Conservation (phyloP, 495 filamentous ascomycete species). For the Penicillium steckii region DNA sequence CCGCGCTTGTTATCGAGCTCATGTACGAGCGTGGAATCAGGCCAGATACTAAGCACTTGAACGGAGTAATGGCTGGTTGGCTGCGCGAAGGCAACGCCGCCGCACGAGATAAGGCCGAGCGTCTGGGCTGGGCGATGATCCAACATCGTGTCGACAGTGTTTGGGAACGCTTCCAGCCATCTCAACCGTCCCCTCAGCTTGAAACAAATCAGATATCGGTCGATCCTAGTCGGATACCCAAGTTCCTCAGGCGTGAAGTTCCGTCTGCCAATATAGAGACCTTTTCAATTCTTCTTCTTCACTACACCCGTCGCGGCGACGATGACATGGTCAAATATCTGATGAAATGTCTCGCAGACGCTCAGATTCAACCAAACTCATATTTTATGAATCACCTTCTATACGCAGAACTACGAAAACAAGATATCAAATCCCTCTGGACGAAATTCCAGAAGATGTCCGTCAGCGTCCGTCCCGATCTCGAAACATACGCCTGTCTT, state of each 20-base stretch:
- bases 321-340: slow-evolving; percentile 56
- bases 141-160: slow-evolving; percentile 61
- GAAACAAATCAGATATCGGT: slow-evolving; percentile 20
- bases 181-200: slow-evolving; percentile 15
- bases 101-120: slow-evolving; percentile 61
- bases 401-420: slow-evolving; percentile 54
- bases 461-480: slow-evolving; percentile 54
- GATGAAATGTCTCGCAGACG: slow-evolving; percentile 52
- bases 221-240: slow-evolving; percentile 25
- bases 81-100: slow-evolving; percentile 55
- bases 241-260: slow-evolving; percentile 40
- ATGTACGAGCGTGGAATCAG: slow-evolving; percentile 65
- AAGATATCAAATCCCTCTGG: slow-evolving; percentile 51
- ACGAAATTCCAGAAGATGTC: slow-evolving; percentile 53
- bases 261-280: slow-evolving; percentile 71
- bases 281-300: slow-evolving; percentile 69
- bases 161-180: slow-evolving; percentile 34
- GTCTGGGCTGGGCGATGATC: slow-evolving; percentile 76
- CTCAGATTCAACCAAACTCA: slow-evolving; percentile 62
- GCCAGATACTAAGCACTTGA: slow-evolving; percentile 67
- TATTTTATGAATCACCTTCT: slow-evolving; percentile 78
- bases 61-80: slow-evolving; percentile 75
- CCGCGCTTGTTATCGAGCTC: slow-evolving; percentile 63
- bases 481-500: slow-evolving; percentile 68
- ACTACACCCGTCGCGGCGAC: slow-evolving; percentile 62